These are phyloP conservation scores for Tetraselmis striata DNA, from an alignment of 139 green algal species.

Conservation along the genomic window DNA sequence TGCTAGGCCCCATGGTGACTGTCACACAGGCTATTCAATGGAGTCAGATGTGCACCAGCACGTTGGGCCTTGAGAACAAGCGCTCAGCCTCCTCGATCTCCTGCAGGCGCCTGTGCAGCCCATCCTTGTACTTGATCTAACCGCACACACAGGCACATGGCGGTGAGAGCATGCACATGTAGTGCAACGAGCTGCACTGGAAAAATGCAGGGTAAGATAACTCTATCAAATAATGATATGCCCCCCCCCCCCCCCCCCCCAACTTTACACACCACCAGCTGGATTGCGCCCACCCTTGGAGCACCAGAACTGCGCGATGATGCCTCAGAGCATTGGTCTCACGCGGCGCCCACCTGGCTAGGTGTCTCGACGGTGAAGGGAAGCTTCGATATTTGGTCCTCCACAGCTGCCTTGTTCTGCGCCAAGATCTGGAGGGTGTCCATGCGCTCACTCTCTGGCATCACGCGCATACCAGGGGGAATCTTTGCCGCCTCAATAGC, in stretches of 20 bases:
- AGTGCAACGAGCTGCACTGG: too few species aligned
- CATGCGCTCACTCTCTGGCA: neutral
- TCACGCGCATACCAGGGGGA: neutral
- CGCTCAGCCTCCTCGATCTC: neutral
- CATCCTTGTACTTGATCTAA: neutral
- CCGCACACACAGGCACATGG: too few species aligned
- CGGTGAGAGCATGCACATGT: too few species aligned
- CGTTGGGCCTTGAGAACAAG: neutral
- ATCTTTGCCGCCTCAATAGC: neutral
- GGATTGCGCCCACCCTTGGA: too few species aligned
- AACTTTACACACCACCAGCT: too few species aligned
- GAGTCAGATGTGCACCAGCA: neutral
- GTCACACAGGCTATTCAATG: too few species aligned
- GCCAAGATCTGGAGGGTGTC: neutral
- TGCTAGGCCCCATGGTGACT: too few species aligned
- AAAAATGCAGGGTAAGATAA: too few species aligned
- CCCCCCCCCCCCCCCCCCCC: too few species aligned
- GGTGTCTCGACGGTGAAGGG: neutral
- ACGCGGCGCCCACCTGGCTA: neutral
- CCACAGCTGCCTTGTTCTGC: neutral
- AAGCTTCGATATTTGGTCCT: neutral
- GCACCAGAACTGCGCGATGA: too few species aligned
- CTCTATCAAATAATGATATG: too few species aligned
- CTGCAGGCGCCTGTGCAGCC: neutral
- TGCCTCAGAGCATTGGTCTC: too few species aligned